Conservation (phyloP, 2,329 filamentous ascomycete species). For the Curvularia verruculosa region DNA sequence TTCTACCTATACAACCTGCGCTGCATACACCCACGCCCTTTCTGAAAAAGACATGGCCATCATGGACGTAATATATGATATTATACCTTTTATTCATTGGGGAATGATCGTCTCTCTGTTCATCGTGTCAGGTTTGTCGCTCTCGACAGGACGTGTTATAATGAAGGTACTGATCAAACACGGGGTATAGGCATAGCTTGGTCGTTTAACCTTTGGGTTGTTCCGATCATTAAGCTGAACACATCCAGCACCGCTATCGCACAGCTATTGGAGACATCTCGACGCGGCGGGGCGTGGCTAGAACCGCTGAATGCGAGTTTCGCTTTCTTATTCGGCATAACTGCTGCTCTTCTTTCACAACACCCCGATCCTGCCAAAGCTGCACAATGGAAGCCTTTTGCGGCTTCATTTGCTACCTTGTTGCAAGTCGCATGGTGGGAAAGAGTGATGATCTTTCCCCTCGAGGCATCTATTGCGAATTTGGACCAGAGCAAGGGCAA, state of each 20-base stretch:
- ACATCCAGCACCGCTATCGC: slow-evolving; percentile 1
- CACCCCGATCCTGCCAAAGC: slow-evolving; percentile 5
- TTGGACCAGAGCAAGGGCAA: slow-evolving; percentile 1
- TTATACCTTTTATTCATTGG: slow-evolving; percentile 1
- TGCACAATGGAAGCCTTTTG: slow-evolving; percentile 3
- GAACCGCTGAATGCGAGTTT: slow-evolving; percentile 8
- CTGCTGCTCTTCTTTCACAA: slow-evolving; percentile 3
- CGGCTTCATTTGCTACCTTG: neutral
- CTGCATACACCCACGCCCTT: neutral
- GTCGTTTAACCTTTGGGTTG: slow-evolving; percentile 10
- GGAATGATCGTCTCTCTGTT: neutral
- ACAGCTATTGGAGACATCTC: slow-evolving; percentile 5
- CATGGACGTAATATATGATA: neutral
- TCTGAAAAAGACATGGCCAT: neutral
- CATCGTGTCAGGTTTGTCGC: neutral
- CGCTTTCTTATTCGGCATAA: slow-evolving; percentile 7
- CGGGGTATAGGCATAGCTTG: slow-evolving; percentile 7
- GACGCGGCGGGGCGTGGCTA: slow-evolving; percentile 8
- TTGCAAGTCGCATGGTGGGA: slow-evolving; percentile 12
- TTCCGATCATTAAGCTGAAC: slow-evolving; percentile 14
- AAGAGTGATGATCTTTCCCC: slow-evolving; percentile 10
- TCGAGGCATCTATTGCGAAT: slow-evolving; percentile 1
- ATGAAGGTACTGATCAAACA: neutral
- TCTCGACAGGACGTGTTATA: neutral
- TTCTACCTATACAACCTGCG: neutral